phyloP scores from a whole-genome alignment of 352 stramenopile species.

The Globisporangium emineosum region DNA sequence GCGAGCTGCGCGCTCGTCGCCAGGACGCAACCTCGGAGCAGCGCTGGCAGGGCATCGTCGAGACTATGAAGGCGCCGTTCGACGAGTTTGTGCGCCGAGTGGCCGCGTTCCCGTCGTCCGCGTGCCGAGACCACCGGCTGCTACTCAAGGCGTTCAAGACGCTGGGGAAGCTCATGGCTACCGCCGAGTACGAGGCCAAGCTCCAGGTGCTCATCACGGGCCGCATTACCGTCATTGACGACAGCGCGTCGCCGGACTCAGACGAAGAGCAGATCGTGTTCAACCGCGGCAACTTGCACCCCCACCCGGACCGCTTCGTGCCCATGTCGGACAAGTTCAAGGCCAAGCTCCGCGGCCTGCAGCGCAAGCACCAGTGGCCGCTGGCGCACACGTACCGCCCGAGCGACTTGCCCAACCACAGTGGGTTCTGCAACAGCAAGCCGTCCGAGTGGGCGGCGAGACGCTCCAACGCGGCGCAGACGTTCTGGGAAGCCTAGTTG shows the following conservation, averaged over 20 bases:
- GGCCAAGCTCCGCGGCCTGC: constrained; percentile 28
- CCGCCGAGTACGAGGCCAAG: constrained; percentile 44
- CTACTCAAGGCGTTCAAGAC: constrained; percentile 47
- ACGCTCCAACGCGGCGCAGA: constrained; percentile 15
- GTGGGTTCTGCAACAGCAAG: constrained; percentile 41
- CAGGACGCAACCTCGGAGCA: constrained; percentile 33
- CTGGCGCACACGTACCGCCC: constrained; percentile 45
- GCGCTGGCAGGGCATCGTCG: constrained; percentile 35
- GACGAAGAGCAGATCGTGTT: constrained; percentile 41
- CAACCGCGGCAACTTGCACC: constrained; percentile 61
- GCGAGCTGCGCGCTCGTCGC: constrained; percentile 34
- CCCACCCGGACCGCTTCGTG: constrained; percentile 40
- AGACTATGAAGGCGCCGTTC: constrained; percentile 26
- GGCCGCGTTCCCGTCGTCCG: constrained; percentile 20
- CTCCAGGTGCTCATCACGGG: constrained; percentile 48
- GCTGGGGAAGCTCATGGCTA: constrained; percentile 23
- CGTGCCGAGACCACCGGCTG: constrained; percentile 36
- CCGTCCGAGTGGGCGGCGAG: constrained; percentile 32
- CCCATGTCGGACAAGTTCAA: constrained; percentile 40
- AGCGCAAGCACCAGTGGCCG: constrained; percentile 29
- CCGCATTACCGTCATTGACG: constrained; percentile 19
- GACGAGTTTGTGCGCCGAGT: constrained; percentile 30
- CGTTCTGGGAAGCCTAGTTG: constrained; percentile 1
- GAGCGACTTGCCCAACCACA: constrained; percentile 30
- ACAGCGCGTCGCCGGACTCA: neutral